These are phyloP conservation scores for Macrocystidia cucumis DNA, from an alignment of 1,284 basidiomycete genomes.

Conservation along the genomic window DNA sequence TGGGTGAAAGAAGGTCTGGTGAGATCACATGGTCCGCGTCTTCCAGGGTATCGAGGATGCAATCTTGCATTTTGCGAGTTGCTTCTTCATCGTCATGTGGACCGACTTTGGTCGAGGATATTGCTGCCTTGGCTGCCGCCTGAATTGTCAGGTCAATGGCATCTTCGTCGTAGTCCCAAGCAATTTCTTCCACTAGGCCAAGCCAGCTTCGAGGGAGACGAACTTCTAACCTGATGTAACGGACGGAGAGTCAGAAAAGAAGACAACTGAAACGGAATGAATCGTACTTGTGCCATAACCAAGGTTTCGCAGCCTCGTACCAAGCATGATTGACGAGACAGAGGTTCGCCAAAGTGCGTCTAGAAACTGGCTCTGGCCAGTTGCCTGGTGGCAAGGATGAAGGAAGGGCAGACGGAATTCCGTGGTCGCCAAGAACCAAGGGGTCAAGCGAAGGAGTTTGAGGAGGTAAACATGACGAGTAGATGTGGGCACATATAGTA, in stretches of 20 bases:
- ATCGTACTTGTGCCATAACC: slow-evolving; percentile 62
- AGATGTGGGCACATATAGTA: slow-evolving; percentile 61
- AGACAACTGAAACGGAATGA: slow-evolving; percentile 4
- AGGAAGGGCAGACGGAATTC: slow-evolving; percentile 53
- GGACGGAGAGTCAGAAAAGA: neutral
- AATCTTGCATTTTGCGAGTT: slow-evolving; percentile 46
- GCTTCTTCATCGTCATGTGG: slow-evolving; percentile 30
- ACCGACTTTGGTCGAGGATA: slow-evolving; percentile 28
- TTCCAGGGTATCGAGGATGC: slow-evolving; percentile 49
- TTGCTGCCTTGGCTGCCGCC: slow-evolving; percentile 52
- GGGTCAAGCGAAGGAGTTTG: slow-evolving; percentile 60
- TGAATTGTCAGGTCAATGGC: slow-evolving; percentile 56
- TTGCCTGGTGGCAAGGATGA: slow-evolving; percentile 61
- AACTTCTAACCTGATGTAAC: slow-evolving; percentile 49
- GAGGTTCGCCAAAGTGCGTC: slow-evolving; percentile 56
- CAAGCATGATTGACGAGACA: slow-evolving; percentile 69
- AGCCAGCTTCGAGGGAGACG: slow-evolving; percentile 74
- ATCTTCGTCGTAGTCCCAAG: slow-evolving; percentile 64
- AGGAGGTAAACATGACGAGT: slow-evolving; percentile 50
- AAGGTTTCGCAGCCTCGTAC: slow-evolving; percentile 73
- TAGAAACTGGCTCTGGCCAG: slow-evolving; percentile 57
- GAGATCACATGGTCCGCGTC: slow-evolving; percentile 61
- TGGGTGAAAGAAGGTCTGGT: slow-evolving; percentile 65
- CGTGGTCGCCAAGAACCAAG: slow-evolving; percentile 38
- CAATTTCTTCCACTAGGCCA: slow-evolving; percentile 66